Conservation (phyloP, 495 filamentous ascomycete species). For the Aspergillus steynii region DNA sequence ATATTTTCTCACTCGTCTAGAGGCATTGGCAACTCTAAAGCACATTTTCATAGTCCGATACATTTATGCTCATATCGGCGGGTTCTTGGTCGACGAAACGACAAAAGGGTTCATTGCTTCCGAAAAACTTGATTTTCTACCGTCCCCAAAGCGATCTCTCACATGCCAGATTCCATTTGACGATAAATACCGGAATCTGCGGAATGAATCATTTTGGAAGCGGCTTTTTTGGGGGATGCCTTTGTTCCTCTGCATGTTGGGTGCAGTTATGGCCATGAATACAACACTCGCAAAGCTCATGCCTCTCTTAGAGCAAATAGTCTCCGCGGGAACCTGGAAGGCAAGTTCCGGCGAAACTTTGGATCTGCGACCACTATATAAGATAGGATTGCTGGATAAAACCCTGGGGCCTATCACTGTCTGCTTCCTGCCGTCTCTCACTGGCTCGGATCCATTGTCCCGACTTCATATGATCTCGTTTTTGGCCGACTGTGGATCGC, state of each 20-base stretch:
- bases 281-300: not conserved
- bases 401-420: constrained; percentile 11
- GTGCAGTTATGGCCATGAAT: constrained; percentile 6
- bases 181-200: not conserved
- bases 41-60: constrained; percentile 6
- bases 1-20: constrained; percentile 7
- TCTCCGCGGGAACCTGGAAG: constrained; percentile 5
- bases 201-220: constrained; percentile 3
- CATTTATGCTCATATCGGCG: constrained; percentile 1
- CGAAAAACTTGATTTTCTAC: constrained; percentile 8
- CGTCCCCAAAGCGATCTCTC: not conserved
- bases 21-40: constrained; percentile 7
- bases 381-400: constrained; percentile 13
- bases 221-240: constrained; percentile 11
- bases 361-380: constrained; percentile 1
- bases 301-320: not conserved
- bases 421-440: constrained; percentile 22
- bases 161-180: constrained; percentile 10
- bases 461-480: constrained; percentile 22
- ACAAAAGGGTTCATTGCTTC: not conserved
- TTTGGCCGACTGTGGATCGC: constrained; percentile 13
- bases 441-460: constrained; percentile 9
- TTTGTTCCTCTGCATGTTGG: constrained; percentile 2
- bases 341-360: constrained; percentile 14
- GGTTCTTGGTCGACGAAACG: not conserved